Evolutionary conservation across 2,329 filamentous ascomycete species (phyloP), one percentile per base, ranked within the genome.

Genomic region (Paramyrothecium sp.): DNA sequence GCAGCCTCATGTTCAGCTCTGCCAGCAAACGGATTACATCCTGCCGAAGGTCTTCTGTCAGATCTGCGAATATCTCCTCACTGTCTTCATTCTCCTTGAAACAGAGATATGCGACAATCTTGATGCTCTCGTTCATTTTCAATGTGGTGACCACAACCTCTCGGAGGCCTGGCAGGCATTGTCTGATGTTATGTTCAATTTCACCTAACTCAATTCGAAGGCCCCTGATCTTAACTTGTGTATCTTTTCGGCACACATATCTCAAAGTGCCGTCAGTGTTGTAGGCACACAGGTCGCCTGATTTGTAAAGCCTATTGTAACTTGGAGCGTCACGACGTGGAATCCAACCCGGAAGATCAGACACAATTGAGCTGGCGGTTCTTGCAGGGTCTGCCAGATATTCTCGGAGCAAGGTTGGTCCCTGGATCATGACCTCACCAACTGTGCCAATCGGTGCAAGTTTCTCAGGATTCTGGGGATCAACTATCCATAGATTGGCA

Each of bases 151-250:
- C 22, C 21, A 54, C 52, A 20, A 50, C 48, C 30, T 54, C 10
- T 17, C 22, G 17, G 12, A 30, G 13, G 16, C 21, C 17, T 12
- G n/a, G 26, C 3, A 54, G 46, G 10, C n/a, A 44, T 1, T 50
- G 19, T 7, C 51, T 26, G 16, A 60, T 51, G 13, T 30, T 20
- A 11, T 60, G n/a, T 49, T 64, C 62, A 19, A 64, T 54, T 23
- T 64, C 57, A 51, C 54, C 54, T 20, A 81, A 70, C 68, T 81
- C 85, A 55, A 83, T 72, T 54, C 81, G 68, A 55, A 77, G 84
- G 48, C 85, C 86, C 26, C 78, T 75, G 17, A 86, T 66, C 65
- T 85, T 86, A 51, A 85, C 75, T 65, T 85, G 82, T 1, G 73
- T 74, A 62, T 85, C 82, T 61, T 81, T 81, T 46, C 83, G 73